Percentiles rank a stretch among this genome's conserved stretches.
These are phyloP conservation scores for Piloderma croceum DNA, from an alignment of 768 basidiomycete genomes.

Conservation along the genomic window DNA sequence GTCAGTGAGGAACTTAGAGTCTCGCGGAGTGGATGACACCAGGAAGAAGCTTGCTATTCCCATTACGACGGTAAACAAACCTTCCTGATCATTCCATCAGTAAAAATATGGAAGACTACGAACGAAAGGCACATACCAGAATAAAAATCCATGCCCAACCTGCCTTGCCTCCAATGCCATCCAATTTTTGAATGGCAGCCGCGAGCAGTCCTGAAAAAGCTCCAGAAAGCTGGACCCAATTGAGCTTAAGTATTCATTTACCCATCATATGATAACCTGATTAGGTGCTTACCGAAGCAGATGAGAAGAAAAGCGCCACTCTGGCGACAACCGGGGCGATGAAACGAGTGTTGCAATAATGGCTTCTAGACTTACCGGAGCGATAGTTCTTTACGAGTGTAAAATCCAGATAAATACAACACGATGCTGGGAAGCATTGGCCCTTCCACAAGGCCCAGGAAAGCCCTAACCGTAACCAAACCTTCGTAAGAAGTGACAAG, in stretches of 20 bases:
- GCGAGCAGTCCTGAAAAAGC: conserved; percentile 64
- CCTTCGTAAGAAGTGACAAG: conserved; percentile 46
- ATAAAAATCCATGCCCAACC: conserved; percentile 66
- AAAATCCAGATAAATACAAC: too few relatives aligned
- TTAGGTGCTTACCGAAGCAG: too few relatives aligned
- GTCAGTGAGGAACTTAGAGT: conserved; percentile 44
- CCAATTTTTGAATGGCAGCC: conserved; percentile 52
- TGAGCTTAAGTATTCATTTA: too few relatives aligned
- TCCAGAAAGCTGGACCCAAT: too few relatives aligned
- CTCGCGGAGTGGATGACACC: conserved; percentile 38
- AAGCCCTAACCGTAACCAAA: conserved; percentile 42
- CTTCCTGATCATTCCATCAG: conserved; percentile 30
- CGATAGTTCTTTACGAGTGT: too few relatives aligned
- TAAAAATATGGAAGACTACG: neutral
- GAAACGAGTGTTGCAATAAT: too few relatives aligned
- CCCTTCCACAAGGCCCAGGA: conserved; percentile 57
- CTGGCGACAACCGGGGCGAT: too few relatives aligned
- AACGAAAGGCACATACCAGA: conserved; percentile 24
- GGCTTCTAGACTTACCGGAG: too few relatives aligned
- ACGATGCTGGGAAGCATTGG: conserved; percentile 37
- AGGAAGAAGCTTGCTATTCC: conserved; percentile 47
- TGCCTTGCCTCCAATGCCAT: conserved; percentile 42
- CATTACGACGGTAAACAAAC: conserved; percentile 55
- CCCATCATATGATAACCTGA: too few relatives aligned
- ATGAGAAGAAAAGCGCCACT: conserved; percentile 34